phyloP scores from a whole-genome alignment of 352 stramenopile species.

The Globisporangium paddicum region DNA sequence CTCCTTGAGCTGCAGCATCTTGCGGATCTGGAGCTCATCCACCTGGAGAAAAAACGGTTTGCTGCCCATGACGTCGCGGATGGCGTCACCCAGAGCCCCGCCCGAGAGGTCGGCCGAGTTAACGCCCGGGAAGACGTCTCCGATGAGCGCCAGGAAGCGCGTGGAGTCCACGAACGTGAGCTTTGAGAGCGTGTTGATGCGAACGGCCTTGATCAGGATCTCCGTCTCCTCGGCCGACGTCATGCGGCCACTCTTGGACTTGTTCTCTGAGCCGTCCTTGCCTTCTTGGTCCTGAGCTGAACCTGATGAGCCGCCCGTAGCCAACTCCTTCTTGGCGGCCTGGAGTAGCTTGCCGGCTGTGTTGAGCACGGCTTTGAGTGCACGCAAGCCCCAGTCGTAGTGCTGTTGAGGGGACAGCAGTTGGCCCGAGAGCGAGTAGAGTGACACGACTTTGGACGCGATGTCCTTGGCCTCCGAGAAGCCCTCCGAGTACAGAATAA shows the following conservation, averaged over 20 bases:
- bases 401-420: slow-evolving; percentile 89
- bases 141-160: slow-evolving; percentile 89
- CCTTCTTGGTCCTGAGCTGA: slow-evolving; percentile 10
- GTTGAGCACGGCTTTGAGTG: slow-evolving; percentile 93
- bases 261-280: slow-evolving; percentile 6
- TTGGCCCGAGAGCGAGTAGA: slow-evolving; percentile 88
- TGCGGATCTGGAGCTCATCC: slow-evolving; percentile 90
- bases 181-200: slow-evolving; percentile 95
- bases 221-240: slow-evolving; percentile 81
- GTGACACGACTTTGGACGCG: slow-evolving; percentile 87
- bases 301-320: slow-evolving; percentile 6
- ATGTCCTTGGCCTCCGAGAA: slow-evolving; percentile 90
- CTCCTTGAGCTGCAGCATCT: slow-evolving; percentile 96
- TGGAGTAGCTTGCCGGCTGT: slow-evolving; percentile 91
- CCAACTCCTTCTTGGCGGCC: slow-evolving; percentile 64
- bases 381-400: slow-evolving; percentile 93
- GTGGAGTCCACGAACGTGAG: slow-evolving; percentile 91
- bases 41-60: slow-evolving; percentile 87
- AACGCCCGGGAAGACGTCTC: slow-evolving; percentile 92
- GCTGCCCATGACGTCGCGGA: slow-evolving; percentile 86
- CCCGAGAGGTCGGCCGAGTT: slow-evolving; percentile 74
- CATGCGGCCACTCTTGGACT: slow-evolving; percentile 25
- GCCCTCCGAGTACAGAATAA: slow-evolving; percentile 91
- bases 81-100: slow-evolving; percentile 79
- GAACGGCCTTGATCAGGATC: slow-evolving; percentile 93